A percentile compares a stretch with the other conserved stretches of the same genome.
Evolutionary conservation across 805 yeast species (phyloP).

Genomic region (Barnettozyma siamensis): DNA sequence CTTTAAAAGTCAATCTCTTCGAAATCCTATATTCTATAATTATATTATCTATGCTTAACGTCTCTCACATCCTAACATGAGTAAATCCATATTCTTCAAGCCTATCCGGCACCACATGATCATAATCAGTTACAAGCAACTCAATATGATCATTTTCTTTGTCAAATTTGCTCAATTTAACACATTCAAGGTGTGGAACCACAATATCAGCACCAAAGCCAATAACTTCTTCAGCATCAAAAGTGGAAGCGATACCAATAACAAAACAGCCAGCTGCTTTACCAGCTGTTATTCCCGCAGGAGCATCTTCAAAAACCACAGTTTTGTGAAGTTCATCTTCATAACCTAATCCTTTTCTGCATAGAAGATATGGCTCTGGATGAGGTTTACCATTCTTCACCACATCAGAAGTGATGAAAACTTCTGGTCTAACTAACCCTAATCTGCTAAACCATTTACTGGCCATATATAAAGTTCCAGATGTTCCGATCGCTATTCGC

Average conservation of each 20-base stretch:
- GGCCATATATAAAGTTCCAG: conserved; percentile 76
- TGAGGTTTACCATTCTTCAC: conserved; percentile 79
- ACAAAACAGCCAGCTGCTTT: conserved; percentile 77
- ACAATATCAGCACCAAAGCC: conserved; percentile 76
- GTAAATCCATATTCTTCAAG: too few relatives aligned
- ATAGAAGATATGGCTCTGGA: conserved; percentile 74
- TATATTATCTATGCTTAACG: too few relatives aligned
- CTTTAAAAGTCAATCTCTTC: too few relatives aligned
- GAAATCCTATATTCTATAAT: too few relatives aligned
- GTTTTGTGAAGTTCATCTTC: conserved; percentile 32
- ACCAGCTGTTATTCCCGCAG: conserved; percentile 83
- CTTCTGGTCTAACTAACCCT: conserved; percentile 54
- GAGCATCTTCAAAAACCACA: conserved; percentile 84
- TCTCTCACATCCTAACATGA: too few relatives aligned
- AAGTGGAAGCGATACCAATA: conserved; percentile 80
- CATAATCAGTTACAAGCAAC: conserved; percentile 32
- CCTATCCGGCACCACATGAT: conserved; percentile 2
- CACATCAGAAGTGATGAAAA: conserved; percentile 76
- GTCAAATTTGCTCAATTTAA: conserved; percentile 53
- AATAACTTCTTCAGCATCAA: conserved; percentile 57
- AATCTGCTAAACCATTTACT: conserved; percentile 70
- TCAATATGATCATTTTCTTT: conserved; percentile 33
- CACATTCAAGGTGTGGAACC: conserved; percentile 60
- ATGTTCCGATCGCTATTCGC: conserved; percentile 81
- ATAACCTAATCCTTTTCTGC: conserved; percentile 37